phyloP scores from a whole-genome alignment of 2,329 filamentous ascomycete genomes.

The Hymenoscyphus linearis region DNA sequence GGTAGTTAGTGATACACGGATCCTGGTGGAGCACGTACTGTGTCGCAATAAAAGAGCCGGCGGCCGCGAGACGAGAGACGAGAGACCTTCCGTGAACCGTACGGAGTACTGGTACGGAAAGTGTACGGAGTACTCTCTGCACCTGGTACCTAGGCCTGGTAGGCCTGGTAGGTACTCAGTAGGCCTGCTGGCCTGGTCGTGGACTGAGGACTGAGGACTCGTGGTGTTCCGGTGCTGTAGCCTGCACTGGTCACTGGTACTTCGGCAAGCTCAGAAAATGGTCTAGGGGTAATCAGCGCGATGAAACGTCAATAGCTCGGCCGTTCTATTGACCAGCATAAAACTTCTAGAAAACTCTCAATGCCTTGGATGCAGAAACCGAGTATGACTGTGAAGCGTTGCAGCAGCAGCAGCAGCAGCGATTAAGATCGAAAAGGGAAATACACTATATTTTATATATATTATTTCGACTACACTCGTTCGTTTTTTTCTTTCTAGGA shows the following conservation, averaged over 20 bases:
- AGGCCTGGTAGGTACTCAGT: too few relatives aligned
- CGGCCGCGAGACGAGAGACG: neutral
- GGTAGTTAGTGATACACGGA: slow-evolving; percentile 19
- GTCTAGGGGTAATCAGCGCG: slow-evolving; percentile 6
- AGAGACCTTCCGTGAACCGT: too few relatives aligned
- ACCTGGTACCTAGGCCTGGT: too few relatives aligned
- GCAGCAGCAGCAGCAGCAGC: neutral
- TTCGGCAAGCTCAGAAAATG: neutral
- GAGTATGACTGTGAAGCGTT: too few relatives aligned
- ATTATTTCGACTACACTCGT: neutral
- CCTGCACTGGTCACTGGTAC: too few relatives aligned
- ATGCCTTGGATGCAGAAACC: neutral
- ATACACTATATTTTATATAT: too few relatives aligned
- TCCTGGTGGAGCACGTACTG: slow-evolving; percentile 5
- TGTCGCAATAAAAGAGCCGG: slow-evolving; percentile 11
- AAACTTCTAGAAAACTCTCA: slow-evolving; percentile 12
- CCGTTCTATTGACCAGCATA: slow-evolving; percentile 19
- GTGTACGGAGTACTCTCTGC: too few relatives aligned
- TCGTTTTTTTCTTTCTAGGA: neutral
- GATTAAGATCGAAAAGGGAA: neutral
- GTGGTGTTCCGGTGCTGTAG: too few relatives aligned
- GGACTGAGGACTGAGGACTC: too few relatives aligned
- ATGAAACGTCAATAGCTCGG: slow-evolving; percentile 19
- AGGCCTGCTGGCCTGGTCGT: too few relatives aligned
- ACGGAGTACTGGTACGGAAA: too few relatives aligned